These are phyloP conservation scores for Eragrostis curvula DNA, from an alignment of 176 grass and related monocot species.

Conservation along the genomic window DNA sequence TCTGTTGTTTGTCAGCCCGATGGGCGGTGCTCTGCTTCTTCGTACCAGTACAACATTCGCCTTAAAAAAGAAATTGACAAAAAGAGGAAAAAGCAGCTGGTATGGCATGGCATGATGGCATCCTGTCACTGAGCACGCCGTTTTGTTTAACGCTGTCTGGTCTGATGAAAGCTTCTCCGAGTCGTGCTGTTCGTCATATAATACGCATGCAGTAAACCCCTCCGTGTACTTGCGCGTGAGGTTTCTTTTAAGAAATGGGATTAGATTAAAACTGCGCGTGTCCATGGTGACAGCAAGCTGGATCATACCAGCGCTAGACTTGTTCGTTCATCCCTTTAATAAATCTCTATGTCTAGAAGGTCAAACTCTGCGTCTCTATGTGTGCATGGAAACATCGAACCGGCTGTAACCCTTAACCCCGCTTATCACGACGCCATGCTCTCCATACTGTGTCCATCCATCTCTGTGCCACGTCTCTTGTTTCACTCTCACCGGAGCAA, in stretches of 20 bases:
- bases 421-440: too few relatives aligned
- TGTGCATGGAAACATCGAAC: too few relatives aligned
- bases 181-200: neutral
- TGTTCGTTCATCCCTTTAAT: neutral
- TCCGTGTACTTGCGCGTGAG: too few relatives aligned
- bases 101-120: neutral
- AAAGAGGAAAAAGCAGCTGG: neutral
- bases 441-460: neutral
- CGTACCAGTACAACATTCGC: neutral
- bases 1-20: neutral
- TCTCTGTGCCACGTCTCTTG: neutral
- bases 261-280: neutral
- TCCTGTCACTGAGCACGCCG: neutral
- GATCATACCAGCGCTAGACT: neutral
- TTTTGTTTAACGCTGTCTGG: neutral
- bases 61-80: neutral
- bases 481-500: neutral
- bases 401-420: too few relatives aligned
- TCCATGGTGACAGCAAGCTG: neutral
- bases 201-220: neutral
- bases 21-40: conserved; percentile 6
- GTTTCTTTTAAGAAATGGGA: too few relatives aligned
- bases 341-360: too few relatives aligned
- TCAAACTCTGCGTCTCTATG: neutral
- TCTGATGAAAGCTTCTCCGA: neutral